Evolutionary conservation across 2,329 filamentous ascomycete species (phyloP).

Genomic region (Chalaropsis ovoidea): DNA sequence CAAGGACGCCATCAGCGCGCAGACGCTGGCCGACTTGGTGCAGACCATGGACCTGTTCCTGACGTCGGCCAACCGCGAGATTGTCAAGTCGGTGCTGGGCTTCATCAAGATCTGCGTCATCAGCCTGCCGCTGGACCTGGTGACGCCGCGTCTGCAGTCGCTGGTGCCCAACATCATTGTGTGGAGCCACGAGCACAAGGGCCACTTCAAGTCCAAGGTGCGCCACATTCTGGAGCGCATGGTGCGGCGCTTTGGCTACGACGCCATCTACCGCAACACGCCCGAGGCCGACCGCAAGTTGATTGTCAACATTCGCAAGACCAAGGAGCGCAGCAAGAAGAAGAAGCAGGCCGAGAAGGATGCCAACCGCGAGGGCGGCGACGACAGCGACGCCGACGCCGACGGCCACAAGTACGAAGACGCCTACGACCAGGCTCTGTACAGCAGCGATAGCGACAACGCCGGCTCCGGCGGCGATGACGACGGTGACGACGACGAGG

Average conservation of each 20-base stretch:
- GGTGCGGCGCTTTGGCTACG: conserved; percentile 80
- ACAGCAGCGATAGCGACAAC: conserved; percentile 62
- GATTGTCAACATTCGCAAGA: conserved; percentile 89
- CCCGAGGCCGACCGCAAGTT: conserved; percentile 83
- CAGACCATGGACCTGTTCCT: conserved; percentile 94
- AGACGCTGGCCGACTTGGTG: conserved; percentile 72
- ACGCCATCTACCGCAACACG: conserved; percentile 66
- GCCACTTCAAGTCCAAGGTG: conserved; percentile 90
- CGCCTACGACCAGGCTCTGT: conserved; percentile 92
- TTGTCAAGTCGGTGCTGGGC: conserved; percentile 85
- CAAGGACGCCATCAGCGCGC: conserved; percentile 55
- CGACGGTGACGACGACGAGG: conserved; percentile 34
- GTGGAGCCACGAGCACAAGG: conserved; percentile 97
- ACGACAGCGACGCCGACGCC: conserved; percentile 28
- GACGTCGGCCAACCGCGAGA: conserved; percentile 91
- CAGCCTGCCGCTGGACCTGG: conserved; percentile 65
- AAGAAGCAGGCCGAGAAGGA: conserved; percentile 64
- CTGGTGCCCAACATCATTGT: conserved; percentile 85
- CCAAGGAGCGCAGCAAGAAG: conserved; percentile 79
- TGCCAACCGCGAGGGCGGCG: conserved; percentile 32
- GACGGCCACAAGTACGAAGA: conserved; percentile 63
- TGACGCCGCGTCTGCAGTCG: conserved; percentile 64
- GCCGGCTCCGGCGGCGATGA: conserved; percentile 49
- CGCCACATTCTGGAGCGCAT: conserved; percentile 96
- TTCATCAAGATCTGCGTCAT: conserved; percentile 96